A percentile compares a stretch with the other conserved stretches of the same genome.
Conservation (phyloP, 1,139 yeast genomes). For the Zhuliangozyma parablackwelliae region DNA sequence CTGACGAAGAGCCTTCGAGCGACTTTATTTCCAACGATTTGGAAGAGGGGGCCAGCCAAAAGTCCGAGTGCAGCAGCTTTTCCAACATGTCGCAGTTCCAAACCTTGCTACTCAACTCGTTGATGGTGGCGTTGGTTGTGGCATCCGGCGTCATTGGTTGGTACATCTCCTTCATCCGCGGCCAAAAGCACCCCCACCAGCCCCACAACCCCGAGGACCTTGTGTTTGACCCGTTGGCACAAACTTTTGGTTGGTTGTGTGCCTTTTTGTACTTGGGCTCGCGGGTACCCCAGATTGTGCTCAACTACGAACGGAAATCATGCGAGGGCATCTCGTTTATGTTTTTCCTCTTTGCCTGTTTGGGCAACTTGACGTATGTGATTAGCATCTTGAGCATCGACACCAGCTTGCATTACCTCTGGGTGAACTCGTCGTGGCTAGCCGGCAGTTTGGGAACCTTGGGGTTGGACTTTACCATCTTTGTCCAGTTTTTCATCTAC, state of each 20-base stretch:
- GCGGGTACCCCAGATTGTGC: slow-evolving; percentile 79
- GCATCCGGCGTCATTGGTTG: slow-evolving; percentile 83
- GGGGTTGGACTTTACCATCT: slow-evolving; percentile 76
- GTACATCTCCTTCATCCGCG: slow-evolving; percentile 57
- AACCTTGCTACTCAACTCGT: slow-evolving; percentile 43
- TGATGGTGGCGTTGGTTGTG: slow-evolving; percentile 67
- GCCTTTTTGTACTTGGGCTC: slow-evolving; percentile 84
- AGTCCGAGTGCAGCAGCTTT: not conserved
- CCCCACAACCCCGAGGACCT: slow-evolving; percentile 30
- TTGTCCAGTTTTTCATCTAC: slow-evolving; percentile 81
- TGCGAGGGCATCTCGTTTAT: slow-evolving; percentile 91
- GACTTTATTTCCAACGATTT: slow-evolving; percentile 2
- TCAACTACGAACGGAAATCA: slow-evolving; percentile 79
- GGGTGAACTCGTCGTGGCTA: slow-evolving; percentile 88
- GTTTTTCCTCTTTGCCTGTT: slow-evolving; percentile 88
- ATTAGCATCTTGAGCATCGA: slow-evolving; percentile 78
- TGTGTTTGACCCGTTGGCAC: slow-evolving; percentile 73
- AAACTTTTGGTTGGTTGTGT: slow-evolving; percentile 87
- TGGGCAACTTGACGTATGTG: slow-evolving; percentile 88
- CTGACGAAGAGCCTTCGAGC: slow-evolving; percentile 2
- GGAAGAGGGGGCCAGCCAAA: not conserved
- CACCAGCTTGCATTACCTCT: slow-evolving; percentile 59
- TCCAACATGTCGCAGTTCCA: slow-evolving; percentile 15
- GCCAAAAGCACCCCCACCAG: slow-evolving; percentile 26
- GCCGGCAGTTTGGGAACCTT: slow-evolving; percentile 90